phyloP scores from a whole-genome alignment of 495 filamentous ascomycete genomes.

The Podospora tetraspora region DNA sequence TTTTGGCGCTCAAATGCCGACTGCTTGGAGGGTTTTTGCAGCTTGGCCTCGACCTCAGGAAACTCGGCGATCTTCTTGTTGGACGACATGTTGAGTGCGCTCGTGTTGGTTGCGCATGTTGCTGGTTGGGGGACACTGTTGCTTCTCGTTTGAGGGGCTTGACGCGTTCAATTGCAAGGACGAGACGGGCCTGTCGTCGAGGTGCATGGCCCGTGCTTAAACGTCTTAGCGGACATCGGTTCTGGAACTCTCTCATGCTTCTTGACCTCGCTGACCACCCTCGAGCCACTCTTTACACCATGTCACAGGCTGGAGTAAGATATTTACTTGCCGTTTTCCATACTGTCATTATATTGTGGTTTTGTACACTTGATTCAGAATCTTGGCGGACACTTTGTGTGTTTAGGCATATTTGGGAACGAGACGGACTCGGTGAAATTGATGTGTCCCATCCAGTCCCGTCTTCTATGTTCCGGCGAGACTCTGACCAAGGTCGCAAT shows the following conservation, averaged over 20 bases:
- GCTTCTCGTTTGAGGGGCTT: background rate
- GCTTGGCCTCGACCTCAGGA: slow-evolving; percentile 77
- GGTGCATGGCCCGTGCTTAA: background rate
- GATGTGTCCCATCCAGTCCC: background rate
- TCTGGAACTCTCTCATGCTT: background rate
- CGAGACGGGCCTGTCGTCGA: background rate
- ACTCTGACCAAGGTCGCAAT: background rate
- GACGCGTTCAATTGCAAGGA: background rate
- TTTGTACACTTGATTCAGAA: background rate
- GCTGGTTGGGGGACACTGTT: background rate
- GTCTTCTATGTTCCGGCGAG: background rate
- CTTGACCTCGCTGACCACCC: background rate
- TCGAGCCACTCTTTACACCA: background rate
- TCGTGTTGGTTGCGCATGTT: slow-evolving; percentile 18
- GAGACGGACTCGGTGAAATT: background rate
- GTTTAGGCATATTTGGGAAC: too few relatives aligned
- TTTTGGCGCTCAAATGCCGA: slow-evolving; percentile 90
- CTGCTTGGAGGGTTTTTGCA: slow-evolving; percentile 77
- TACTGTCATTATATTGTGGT: background rate
- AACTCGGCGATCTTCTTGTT: slow-evolving; percentile 53
- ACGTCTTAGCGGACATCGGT: background rate
- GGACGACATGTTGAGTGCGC: slow-evolving; percentile 34
- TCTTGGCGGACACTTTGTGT: too few relatives aligned
- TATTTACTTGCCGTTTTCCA: background rate
- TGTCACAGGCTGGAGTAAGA: background rate